Base-by-base conservation (phyloP, 2,329 filamentous ascomycete genomes). In the Bipolaris bicolor region DNA sequence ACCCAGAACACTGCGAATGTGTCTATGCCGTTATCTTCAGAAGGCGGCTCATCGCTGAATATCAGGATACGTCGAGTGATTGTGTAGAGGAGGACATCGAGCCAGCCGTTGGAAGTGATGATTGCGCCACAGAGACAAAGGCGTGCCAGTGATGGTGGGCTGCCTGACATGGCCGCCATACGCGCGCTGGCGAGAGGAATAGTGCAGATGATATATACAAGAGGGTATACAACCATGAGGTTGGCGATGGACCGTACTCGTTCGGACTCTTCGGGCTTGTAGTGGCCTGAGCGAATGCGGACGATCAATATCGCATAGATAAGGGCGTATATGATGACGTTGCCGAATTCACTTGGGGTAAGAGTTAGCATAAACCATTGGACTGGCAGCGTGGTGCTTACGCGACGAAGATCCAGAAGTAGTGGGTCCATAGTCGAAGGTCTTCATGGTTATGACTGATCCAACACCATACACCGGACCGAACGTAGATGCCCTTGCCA, bases 201-300 rank as follows among this genome's bases (percentile, higher is more conserved):
- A 0, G 88, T 90, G 68, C 88, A 88, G n/a, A 88, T 65, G 6
- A 89, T 81, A 70, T 90, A 90, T 61, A 90, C 87, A 62, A 88
- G 68, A 0, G 88, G 88, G 58, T 91, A 91, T 7, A 89, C 79
- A 29, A 89, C 77, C 83, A 85, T 85, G 60, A 90, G 86, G 7
- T 84, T 78, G 5, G 81, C 76, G 41, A 82, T 79, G 24, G 74
- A 66, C 43, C 72, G 69, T 18, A 77, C 77, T 26, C 75, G 73
- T 29, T 70, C 63, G 24, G 73, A 73, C 47, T 75, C 69, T 7
- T 61, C 63, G 3, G 64, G 51, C 6, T 66, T 74, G 52, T 75
- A 78, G 63, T 78, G 77, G 49, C 71, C 70, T 10, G 54, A 62
- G 22, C 68, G 70, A 20, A 80, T 74, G 11, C 79, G 75, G 36